Base-by-base conservation (phyloP, 2,329 filamentous ascomycete genomes). In the Nemania abortiva region DNA sequence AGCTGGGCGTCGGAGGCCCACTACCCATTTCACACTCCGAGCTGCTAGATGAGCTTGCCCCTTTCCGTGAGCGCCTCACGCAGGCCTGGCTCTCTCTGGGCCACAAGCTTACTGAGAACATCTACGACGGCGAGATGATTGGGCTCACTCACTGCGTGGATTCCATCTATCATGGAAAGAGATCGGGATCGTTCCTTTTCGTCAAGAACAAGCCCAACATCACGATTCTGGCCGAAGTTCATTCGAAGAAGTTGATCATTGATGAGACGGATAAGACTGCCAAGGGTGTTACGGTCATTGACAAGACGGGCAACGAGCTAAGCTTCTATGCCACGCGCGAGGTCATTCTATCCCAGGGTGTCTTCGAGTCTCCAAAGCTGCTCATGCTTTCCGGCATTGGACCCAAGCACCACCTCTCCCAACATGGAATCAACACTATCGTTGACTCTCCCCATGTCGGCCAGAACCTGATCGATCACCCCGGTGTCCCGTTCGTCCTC, bases 361-460 rank as follows among this genome's bases (percentile, higher is more conserved):
- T 87, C 0, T 91, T 87, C 78, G 89, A 91, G 79, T 86, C 86
- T 1, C 89, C 89, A 6, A 89, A 92, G 77, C 79, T 92, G 2
- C 85, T 92, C 13, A 88, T 90, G 80, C 84, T 91, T 1, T 87
- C 84, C 60, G 90, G 90, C n/a, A 84, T 92, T 39, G 90, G 90
- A 0, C 88, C 88, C 0, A 74, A 78, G 11, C 75, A 80, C 0
- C 85, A 89, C 71, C 83, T 92, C 6, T 70, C 82, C 22, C 80
- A 82, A 61, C 84, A 87, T 74, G 79, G 81, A n/a, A 91, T 91
- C 70, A 74, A 82, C 1, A 79, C 87, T 0, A 72, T 90, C 20
- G 81, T 84, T 3, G 83, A 91, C 69, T 85, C 88, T 0, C 86
- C 86, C 0, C 88, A 90, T 53, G 89, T 92, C 2, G 90, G 90